Evolutionary conservation across 192 early-diverging fungal genomes (phyloP), one percentile per base, ranked within the genome.

Genomic region (Lobulomyces angularis): DNA sequence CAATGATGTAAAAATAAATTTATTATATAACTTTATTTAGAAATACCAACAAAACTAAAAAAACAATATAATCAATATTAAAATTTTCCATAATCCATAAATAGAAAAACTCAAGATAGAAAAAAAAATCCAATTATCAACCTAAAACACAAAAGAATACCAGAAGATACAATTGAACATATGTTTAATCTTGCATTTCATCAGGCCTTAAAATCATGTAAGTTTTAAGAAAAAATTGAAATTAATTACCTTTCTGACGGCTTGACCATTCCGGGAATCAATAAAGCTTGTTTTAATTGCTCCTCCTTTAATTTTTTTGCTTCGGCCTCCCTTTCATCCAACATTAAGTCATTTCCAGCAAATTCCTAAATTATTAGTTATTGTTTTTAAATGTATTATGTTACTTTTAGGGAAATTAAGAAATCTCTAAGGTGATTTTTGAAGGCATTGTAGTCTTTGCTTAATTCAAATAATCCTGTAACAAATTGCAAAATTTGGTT

Each of bases 201-300:
- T 11, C 31, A n/a, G 11, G 31, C 38, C 38, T 32, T 32, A 39
- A 11, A 9, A 11, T 32, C 38, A 14, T 26, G 29, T 29, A 44
- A 21, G n/a, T 8, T 43, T n/a, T 16, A 7, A 39, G 22, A 9
- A 46, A 42, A 11, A 29, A 29, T 12, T 12, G 1, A 3, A 50
- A 46, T 9, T 3, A 25, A 23, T 55, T 45, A 54, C 52, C 57
- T 29, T 3, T 89, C 86, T n/a, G 69, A 64, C 7, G 92, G 92
- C 62, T 98, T 98, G 40, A 98, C 67, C 83, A 98, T 85, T 35
- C 94, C 94, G 3, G 94, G 94, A 63, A 98, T 82, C 51, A 69
- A 65, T 43, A 85, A 55, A 9, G 88, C 86, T 42, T 75, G 71
- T 47, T 86, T 85, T 55, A 80, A 65, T 23, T 92, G 89, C 53